phyloP scores from a whole-genome alignment of 345 rosid species.

The Dipteronia sinensis region DNA sequence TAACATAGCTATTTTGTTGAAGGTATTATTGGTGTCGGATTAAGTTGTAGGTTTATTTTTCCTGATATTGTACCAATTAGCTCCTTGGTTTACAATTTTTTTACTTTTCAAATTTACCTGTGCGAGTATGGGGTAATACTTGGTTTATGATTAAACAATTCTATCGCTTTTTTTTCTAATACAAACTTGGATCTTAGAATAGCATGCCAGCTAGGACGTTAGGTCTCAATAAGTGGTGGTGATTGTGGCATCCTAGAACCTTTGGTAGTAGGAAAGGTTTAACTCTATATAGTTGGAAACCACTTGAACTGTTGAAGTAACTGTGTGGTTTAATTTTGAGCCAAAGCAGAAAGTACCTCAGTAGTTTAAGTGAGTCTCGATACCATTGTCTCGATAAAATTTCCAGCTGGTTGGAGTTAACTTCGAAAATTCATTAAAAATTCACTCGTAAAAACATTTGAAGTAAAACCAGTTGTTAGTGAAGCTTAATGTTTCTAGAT shows the following conservation, averaged over 20 bases:
- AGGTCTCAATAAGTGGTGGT: neutral
- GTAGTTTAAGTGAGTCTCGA: neutral
- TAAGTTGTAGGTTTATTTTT: slow-evolving; percentile 1
- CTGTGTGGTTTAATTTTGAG: neutral
- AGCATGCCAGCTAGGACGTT: neutral
- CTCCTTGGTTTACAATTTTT: neutral
- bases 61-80: neutral
- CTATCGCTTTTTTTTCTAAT: neutral
- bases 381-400: neutral
- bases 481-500: too few relatives aligned
- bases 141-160: slow-evolving; percentile 13
- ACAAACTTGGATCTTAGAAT: neutral
- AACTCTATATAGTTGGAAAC: neutral
- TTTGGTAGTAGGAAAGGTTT: neutral
- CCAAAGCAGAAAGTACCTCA: neutral
- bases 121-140: neutral
- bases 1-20: neutral
- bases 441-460: too few relatives aligned
- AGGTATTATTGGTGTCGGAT: neutral
- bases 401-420: too few relatives aligned
- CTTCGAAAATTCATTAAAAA: too few relatives aligned
- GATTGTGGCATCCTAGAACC: neutral
- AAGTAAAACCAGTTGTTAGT: too few relatives aligned
- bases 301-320: neutral
- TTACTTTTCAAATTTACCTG: neutral